Conservation (phyloP, 495 filamentous ascomycete genomes). For the Neurospora sp. region DNA sequence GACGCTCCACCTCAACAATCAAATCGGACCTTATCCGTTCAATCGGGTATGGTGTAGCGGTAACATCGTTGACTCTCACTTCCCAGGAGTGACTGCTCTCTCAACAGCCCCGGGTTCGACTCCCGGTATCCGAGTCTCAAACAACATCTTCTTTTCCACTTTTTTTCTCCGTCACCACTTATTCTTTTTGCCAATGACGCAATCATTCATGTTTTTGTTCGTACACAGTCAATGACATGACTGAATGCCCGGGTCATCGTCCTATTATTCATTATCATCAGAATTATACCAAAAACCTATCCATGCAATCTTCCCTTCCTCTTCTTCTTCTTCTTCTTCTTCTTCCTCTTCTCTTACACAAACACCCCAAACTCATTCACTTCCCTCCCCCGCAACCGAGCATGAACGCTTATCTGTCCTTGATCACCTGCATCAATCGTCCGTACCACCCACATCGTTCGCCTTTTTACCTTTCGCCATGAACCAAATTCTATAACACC, state of each 20-base stretch:
- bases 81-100: not conserved
- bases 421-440: not conserved
- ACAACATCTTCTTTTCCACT: not conserved
- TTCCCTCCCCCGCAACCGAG: not conserved
- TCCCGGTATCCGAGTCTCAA: not conserved
- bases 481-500: not conserved
- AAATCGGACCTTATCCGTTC: not conserved
- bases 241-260: not conserved
- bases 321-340: not conserved
- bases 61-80: not conserved
- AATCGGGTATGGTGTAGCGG: not conserved
- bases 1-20: not conserved
- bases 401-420: not conserved
- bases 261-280: not conserved
- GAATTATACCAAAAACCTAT: not conserved
- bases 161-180: not conserved
- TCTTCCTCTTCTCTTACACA: not conserved
- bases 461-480: slow-evolving; percentile 1
- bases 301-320: not conserved
- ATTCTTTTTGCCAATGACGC: not conserved
- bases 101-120: not conserved
- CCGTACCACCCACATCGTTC: not conserved
- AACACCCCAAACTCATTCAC: not conserved
- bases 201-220: not conserved
- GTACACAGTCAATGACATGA: not conserved